Evolutionary conservation across 176 grass and related monocot genomes (phyloP), one percentile per base, ranked within the genome.

Genomic region (Ensete glaucum): DNA sequence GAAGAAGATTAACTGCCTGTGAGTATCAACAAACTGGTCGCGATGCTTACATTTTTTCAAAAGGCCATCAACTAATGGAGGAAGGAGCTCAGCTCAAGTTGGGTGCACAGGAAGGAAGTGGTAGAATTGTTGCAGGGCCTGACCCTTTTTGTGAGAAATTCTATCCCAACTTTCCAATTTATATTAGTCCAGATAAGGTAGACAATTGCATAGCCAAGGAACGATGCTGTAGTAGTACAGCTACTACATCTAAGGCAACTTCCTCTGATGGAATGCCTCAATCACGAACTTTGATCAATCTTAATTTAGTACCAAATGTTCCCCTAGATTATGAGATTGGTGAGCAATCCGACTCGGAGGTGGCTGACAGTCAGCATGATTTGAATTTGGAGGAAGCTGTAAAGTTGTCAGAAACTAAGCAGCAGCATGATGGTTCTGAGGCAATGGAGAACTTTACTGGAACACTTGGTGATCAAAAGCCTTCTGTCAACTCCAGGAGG

Each of bases 261-360:
- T 43, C 34, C 64, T 78, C 59, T 82, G 62, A 85, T 51, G 78
- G 21, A 64, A 69, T 16, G 2, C 34, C 43, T 59, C 68, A 63
- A 24, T 20, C 63, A 3, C 76, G 50, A 53, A 43, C 54, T 67
- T 76, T 82, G 50, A 85, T 97, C 73, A 90, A 93, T 82, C 75
- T 93, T 57, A 97, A 93, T 80, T 24, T 90, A 25, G 87, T 90
- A 56, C 93, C 90, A 64, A 83, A 93, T 82, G 71, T 83, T 21
- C 78, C 87, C 79, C 76, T 75, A 21, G 89, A 85, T 82, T 86
- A 84, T 77, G 88, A 87, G 64, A 71, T 51, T 78, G 76, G 81
- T 81, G 80, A 51, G 62, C 83, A 73, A 80, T 81, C 85, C 25
- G 56, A 52, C 6, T 24, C 71, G 20, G 73, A 87, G 71, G 19